Percentiles rank a stretch among this genome's conserved stretches.
Conservation (phyloP, 768 basidiomycete genomes). For the Neoboletus brunneissimus region DNA sequence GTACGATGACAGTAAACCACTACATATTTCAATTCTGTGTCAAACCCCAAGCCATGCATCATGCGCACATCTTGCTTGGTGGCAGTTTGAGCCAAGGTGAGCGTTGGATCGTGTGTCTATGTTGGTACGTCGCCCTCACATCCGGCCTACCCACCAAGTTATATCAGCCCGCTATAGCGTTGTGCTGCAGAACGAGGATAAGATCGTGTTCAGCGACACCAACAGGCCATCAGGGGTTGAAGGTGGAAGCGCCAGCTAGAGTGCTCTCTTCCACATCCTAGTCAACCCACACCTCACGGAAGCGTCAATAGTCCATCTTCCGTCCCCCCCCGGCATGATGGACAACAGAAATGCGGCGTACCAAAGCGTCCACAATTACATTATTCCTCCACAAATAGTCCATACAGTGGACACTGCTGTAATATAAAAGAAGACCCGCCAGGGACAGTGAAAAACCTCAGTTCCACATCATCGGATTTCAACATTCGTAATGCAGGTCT, state of each 20-base stretch:
- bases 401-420: neutral
- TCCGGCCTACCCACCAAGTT: neutral
- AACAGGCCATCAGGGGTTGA: neutral
- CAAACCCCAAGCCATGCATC: neutral
- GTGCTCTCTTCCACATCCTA: neutral
- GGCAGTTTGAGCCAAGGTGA: neutral
- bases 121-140: neutral
- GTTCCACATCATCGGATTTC: neutral
- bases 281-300: neutral
- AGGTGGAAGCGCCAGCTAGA: neutral
- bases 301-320: neutral
- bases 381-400: neutral
- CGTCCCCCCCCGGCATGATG: neutral
- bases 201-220: neutral
- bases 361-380: neutral
- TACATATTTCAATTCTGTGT: too few relatives aligned
- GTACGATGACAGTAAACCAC: neutral
- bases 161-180: neutral
- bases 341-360: neutral
- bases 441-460: neutral
- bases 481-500: neutral
- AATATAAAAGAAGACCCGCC: constrained; percentile 1
- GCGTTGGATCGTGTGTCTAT: neutral
- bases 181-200: neutral
- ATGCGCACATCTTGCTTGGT: neutral